Base-by-base conservation (phyloP, 1,139 yeast species). In the Entelexis paramagnoliae region DNA sequence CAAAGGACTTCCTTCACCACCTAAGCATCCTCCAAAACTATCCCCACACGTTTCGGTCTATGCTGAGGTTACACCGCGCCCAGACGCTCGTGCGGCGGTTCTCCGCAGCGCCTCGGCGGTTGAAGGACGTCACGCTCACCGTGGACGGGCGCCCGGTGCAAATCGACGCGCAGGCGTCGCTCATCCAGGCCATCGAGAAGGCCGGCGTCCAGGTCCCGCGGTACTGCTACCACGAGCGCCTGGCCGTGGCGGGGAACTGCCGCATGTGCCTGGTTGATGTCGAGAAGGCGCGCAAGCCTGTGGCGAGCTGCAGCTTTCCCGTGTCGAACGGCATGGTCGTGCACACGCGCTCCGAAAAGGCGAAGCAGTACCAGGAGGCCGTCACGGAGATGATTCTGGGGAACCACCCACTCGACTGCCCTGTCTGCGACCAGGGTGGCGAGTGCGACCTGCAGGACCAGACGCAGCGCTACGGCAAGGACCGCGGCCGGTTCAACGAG, bases 381-480 rank as follows among this genome's bases (percentile, higher is more conserved):
- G 94, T 86, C 60, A 85, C 94, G 48, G 95, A 86, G 69, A 83
- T 86, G 81, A 71, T 86, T 60, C 76, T 86, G 60, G 88, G 86
- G 63, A 86, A 86, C 73, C 95, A 86, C 72, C 95, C 95, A 34
- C 76, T 86, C 66, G 95, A 86, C 71, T 86, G 95, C 71, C 95
- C 95, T 38, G 83, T 86, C 51, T 86, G 95, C 70, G 95, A 86
- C 70, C 95, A 86, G 71, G 95, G 95, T 71, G 95, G 95, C 61
- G 95, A 86, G 68, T 86, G 95, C 73, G 95, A 86, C 67, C 76
- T 86, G 62, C 95, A 86, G 71, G 95, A 86, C 66, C 95, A 86
- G 72, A 76, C 88, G 29, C 74, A 82, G 68, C 78, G 93, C 67
- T 83, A 83, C 65, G 95, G 95, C 54, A 71, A 83, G 51, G 95